phyloP scores from a whole-genome alignment of 495 filamentous ascomycete species.

The Bathelium albidoporum region DNA sequence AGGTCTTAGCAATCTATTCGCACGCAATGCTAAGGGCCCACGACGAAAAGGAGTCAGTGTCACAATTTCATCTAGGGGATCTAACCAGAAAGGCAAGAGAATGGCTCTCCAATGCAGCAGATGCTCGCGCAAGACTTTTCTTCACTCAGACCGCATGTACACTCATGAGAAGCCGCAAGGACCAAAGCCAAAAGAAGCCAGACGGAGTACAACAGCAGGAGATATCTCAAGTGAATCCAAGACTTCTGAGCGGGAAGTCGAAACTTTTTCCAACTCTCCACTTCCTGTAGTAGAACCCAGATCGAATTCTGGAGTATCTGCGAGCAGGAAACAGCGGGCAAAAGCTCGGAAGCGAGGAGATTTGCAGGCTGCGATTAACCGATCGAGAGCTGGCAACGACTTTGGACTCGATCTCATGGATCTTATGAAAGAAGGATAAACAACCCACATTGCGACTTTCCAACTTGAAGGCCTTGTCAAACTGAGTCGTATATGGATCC shows the following conservation, averaged over 20 bases:
- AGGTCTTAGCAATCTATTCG: conserved; percentile 27
- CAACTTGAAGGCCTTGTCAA: too few relatives aligned
- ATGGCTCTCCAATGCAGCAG: conserved; percentile 6
- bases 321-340: conserved; percentile 8
- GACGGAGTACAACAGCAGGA: background rate
- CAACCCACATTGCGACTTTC: background rate
- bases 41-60: background rate
- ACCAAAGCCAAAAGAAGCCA: background rate
- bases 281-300: background rate
- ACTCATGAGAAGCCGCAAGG: background rate
- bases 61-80: background rate
- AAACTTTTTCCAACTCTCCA: background rate
- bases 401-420: conserved; percentile 47
- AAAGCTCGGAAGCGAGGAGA: conserved; percentile 22
- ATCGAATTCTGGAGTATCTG: background rate
- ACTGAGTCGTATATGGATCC: too few relatives aligned
- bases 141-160: background rate
- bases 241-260: background rate
- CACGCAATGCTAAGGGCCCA: background rate
- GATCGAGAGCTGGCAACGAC: conserved; percentile 14
- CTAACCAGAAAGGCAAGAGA: background rate
- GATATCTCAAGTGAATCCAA: background rate
- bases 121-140: conserved; percentile 1
- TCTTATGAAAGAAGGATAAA: conserved; percentile 38
- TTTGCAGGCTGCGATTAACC: conserved; percentile 7